Conservation (phyloP, 1,139 yeast species). For the Oligophagozyma castellii region DNA sequence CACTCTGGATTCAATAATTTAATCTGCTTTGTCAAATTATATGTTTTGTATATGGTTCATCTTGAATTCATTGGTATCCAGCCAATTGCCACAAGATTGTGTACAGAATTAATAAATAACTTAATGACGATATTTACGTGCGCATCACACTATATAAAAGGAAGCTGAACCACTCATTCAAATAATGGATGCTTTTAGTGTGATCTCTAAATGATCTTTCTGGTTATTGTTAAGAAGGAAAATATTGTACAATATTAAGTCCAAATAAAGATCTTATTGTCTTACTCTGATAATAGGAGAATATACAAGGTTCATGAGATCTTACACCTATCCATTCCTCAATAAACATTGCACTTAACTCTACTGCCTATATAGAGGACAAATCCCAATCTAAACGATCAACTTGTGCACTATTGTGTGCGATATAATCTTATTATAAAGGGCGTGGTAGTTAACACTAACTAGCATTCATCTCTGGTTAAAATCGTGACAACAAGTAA, state of each 20-base stretch:
- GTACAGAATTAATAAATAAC: too few species aligned
- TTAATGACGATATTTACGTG: background rate
- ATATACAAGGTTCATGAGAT: background rate
- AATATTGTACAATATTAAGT: too few species aligned
- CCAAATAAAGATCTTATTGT: too few species aligned
- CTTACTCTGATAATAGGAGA: too few species aligned
- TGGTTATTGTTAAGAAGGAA: too few species aligned
- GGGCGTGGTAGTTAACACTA: background rate
- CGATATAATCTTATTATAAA: background rate
- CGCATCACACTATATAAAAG: background rate
- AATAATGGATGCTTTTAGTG: too few species aligned
- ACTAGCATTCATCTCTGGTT: background rate
- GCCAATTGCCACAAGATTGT: too few species aligned
- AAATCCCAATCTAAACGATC: too few species aligned
- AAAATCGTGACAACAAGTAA: background rate
- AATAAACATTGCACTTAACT: too few species aligned
- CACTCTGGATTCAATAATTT: slow-evolving; percentile 44
- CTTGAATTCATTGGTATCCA: background rate
- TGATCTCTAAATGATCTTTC: too few species aligned
- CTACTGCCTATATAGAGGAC: too few species aligned
- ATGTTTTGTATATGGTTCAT: background rate
- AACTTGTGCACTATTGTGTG: too few species aligned
- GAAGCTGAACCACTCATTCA: background rate
- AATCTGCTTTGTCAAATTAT: slow-evolving; percentile 10
- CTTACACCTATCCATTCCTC: background rate